Evolutionary conservation across 2,329 filamentous ascomycete genomes (phyloP).

Genomic region (Celoporthe dispersa): DNA sequence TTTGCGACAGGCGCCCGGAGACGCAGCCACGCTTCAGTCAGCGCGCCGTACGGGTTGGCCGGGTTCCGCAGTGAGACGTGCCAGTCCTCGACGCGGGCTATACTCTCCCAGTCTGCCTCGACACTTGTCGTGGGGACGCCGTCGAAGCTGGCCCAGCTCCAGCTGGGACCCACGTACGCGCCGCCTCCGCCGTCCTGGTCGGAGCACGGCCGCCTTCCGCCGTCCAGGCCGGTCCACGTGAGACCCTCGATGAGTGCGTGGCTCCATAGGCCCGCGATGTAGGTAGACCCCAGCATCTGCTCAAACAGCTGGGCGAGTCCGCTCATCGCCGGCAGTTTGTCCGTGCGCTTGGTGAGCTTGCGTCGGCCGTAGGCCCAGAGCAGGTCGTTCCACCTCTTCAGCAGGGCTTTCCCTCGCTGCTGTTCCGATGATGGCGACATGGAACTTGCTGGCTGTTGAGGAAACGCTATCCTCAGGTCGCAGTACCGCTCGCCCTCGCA

Average conservation of each 20-base stretch:
- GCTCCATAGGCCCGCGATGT: slow-evolving; percentile 32
- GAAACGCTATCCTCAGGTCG: background rate
- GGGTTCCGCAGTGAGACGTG: background rate
- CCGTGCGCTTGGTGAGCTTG: slow-evolving; percentile 26
- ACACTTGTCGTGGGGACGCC: slow-evolving; percentile 12
- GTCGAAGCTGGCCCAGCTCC: slow-evolving; percentile 32
- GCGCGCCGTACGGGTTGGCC: background rate
- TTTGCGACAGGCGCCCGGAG: background rate
- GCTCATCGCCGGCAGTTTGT: slow-evolving; percentile 31
- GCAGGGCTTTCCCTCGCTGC: background rate
- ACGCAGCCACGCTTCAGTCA: background rate
- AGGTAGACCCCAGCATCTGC: slow-evolving; percentile 20
- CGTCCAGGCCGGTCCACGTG: slow-evolving; percentile 21
- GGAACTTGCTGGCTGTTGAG: background rate
- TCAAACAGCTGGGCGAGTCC: slow-evolving; percentile 29
- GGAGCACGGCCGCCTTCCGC: background rate
- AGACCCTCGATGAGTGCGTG: slow-evolving; percentile 26
- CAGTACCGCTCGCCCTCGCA: background rate
- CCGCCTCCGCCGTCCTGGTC: no score
- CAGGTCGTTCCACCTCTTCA: background rate
- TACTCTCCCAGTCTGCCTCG: background rate
- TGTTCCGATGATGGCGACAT: background rate
- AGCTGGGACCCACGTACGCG: slow-evolving; percentile 31
- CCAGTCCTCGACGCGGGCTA: background rate
- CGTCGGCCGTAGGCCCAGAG: slow-evolving; percentile 24